A percentile compares a stretch with the other conserved stretches of the same genome.
Evolutionary conservation across 805 yeast genomes (phyloP).

Genomic region (Yamadazyma ubonensis): DNA sequence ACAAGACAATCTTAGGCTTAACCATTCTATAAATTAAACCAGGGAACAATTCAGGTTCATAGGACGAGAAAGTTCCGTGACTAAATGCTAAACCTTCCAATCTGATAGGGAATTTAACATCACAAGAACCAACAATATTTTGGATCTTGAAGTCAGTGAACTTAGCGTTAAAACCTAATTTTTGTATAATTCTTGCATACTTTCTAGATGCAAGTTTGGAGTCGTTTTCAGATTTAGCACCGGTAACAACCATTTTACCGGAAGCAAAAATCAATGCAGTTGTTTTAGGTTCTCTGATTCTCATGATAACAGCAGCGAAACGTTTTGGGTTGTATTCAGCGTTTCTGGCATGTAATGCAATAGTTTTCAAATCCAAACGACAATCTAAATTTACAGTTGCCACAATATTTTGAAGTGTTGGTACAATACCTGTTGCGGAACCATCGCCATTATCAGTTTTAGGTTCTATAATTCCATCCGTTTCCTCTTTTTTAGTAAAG

Average conservation of each 20-base stretch:
- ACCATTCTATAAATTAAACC: conserved; percentile 99
- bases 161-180: conserved; percentile 95
- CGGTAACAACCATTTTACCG: conserved; percentile 99
- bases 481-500: conserved; percentile 18
- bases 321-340: conserved; percentile 98
- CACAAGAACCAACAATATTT: conserved; percentile 98
- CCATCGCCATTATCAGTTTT: conserved; percentile 56
- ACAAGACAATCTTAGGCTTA: conserved; percentile 92
- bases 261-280: conserved; percentile 97
- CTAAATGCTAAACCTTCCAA: conserved; percentile 96
- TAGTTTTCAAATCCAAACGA: conserved; percentile 91
- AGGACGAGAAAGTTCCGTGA: conserved; percentile 98
- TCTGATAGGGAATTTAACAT: conserved; percentile 96
- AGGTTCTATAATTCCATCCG: conserved; percentile 34
- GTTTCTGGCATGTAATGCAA: conserved; percentile 97
- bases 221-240: conserved; percentile 98
- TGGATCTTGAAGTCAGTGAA: conserved; percentile 98
- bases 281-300: conserved; percentile 98
- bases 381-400: conserved; percentile 98
- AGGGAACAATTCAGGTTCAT: conserved; percentile 97
- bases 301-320: conserved; percentile 99
- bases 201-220: conserved; percentile 97
- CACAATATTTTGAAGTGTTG: conserved; percentile 92
- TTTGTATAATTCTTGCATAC: conserved; percentile 96
- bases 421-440: conserved; percentile 92